Base-by-base conservation (phyloP, 1,284 basidiomycete genomes). In the Ganoderma lucidum region DNA sequence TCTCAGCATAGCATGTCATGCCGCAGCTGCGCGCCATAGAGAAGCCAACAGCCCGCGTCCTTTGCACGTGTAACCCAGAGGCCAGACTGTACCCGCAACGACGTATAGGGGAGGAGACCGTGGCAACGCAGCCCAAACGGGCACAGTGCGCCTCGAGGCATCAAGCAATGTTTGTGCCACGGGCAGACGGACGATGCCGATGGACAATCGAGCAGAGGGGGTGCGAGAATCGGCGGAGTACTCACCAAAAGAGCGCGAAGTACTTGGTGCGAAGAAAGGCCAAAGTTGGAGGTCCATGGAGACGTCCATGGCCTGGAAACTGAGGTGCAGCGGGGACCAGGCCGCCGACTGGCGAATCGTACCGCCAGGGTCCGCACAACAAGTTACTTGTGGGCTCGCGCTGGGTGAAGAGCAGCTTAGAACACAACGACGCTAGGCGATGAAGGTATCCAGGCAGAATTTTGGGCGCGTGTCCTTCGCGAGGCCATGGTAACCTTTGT, bases 1-100 rank as follows among this genome's bases (percentile, higher is more conserved):
- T 59, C 56, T 59, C 56, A 59, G 35, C 35, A 39, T 39, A 59
- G 56, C 56, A 15, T 55, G 48, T 51, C 48, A 51, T 23, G 15
- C 55, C 14, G 17, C 6, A 9, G 35, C 15, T 4, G 55, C 55
- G 28, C 30, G 55, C 23, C 48, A 35, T 30, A 6, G 5, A 32
- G 8, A 30, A 17, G 55, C 32, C 17, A 15, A 37, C 32, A n/a
- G 35, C 30, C 12, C 35, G 35, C 35, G 9, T 59, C 3, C n/a
- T 9, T 12, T 12, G 12, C 32, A n/a, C 56, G 56, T 59, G 10
- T 23, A 32, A n/a, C n/a, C 10, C 19, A 17, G 56, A 30, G 37
- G 35, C n/a, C 6, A 39, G 9, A 2, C 19, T 39, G 9, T 3
- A 23, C 12, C 5, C 19, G 56, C 56, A 23, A 35, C 35, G n/a